Conservation (phyloP, 306 rosid species). For the cucumber (Cucumis sativus) region Cucumber_9930_V3 NC_026658.2:16148001-16148500, state of each 20-base stretch:
- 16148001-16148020: slow-evolving; percentile 23
- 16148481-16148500: too few relatives aligned
- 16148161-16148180: not conserved
- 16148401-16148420: too few relatives aligned
- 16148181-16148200: not conserved
- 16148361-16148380: too few relatives aligned
- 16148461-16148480: too few relatives aligned
- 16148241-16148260: not conserved
- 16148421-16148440: too few relatives aligned
- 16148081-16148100: not conserved
- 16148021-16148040: slow-evolving; percentile 3
- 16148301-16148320: not conserved
- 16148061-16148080: not conserved
- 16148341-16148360: too few relatives aligned
- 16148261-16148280: not conserved
- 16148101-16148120: not conserved
- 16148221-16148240: not conserved
- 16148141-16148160: not conserved
- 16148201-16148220: not conserved
- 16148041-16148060: not conserved
- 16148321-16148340: not conserved
- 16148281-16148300: too few relatives aligned
- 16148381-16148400: too few relatives aligned
- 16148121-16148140: not conserved
- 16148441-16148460: too few relatives aligned